Conservation (phyloP, 2,329 filamentous ascomycete genomes). For the Beauveria pseudobassiana region DNA sequence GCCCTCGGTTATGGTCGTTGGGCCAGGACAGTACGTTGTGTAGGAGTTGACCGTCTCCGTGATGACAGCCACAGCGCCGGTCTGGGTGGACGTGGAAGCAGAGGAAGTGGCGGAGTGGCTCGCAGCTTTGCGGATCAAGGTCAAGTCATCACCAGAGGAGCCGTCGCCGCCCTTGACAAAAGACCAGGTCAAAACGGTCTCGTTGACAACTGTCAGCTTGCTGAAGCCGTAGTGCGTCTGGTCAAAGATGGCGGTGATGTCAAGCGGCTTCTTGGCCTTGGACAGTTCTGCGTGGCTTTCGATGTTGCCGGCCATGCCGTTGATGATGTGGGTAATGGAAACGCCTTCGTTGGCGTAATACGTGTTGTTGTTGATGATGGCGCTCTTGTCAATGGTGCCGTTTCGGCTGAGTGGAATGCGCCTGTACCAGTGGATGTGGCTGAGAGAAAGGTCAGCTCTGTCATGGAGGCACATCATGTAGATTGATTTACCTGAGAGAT, state of each 20-base stretch:
- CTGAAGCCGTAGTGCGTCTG: constrained; percentile 39
- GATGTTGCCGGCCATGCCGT: constrained; percentile 47
- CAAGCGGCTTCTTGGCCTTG: constrained; percentile 23
- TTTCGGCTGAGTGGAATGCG: constrained; percentile 16
- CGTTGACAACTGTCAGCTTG: constrained; percentile 27
- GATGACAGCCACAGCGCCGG: constrained; percentile 34
- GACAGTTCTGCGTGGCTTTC: constrained; percentile 38
- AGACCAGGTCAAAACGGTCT: constrained; percentile 34
- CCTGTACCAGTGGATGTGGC: constrained; percentile 21
- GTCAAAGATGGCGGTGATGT: constrained; percentile 38
- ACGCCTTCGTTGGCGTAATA: constrained; percentile 39
- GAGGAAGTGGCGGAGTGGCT: neutral
- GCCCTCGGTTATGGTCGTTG: constrained; percentile 51
- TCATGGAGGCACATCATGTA: neutral
- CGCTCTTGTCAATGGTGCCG: constrained; percentile 32
- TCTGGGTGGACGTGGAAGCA: neutral
- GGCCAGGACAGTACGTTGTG: constrained; percentile 58
- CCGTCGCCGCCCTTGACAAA: constrained; percentile 36
- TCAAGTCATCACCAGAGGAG: constrained; percentile 31
- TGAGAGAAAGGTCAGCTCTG: neutral
- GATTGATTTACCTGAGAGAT: constrained; percentile 23
- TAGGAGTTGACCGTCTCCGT: constrained; percentile 54
- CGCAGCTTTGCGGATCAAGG: constrained; percentile 2
- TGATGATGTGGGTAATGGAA: constrained; percentile 42
- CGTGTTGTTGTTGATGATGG: constrained; percentile 39